Evolutionary conservation across 495 filamentous ascomycete species (phyloP).

Genomic region (Penicillium argentinense): DNA sequence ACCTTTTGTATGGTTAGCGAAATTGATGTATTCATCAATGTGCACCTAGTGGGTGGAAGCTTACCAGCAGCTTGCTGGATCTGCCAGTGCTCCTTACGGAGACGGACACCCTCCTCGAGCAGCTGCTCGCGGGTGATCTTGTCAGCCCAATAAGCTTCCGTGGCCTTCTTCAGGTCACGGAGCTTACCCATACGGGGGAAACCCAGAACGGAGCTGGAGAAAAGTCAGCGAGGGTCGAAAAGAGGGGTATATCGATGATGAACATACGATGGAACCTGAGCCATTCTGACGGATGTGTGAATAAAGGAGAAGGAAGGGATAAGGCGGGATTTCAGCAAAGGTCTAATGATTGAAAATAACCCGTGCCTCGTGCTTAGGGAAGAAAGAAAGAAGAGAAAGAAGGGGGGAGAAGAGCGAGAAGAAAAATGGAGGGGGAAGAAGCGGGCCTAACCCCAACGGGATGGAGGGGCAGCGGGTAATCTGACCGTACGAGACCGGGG

Average conservation of each 20-base stretch:
- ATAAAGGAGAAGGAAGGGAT: constrained; percentile 15
- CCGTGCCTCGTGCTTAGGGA: constrained; percentile 24
- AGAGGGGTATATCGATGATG: constrained; percentile 17
- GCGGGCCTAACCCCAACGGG: constrained; percentile 21
- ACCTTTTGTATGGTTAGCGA: no score
- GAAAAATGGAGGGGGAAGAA: constrained; percentile 32
- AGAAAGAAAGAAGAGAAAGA: constrained; percentile 16
- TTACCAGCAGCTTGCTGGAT: constrained; percentile 98
- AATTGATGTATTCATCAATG: no score
- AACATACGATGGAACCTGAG: constrained; percentile 80
- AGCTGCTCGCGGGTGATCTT: constrained; percentile 89
- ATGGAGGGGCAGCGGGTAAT: constrained; percentile 26
- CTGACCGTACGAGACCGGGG: not conserved
- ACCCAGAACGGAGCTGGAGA: constrained; percentile 62
- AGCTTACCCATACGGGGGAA: constrained; percentile 96
- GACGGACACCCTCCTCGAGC: constrained; percentile 89
- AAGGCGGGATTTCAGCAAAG: constrained; percentile 20
- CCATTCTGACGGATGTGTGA: constrained; percentile 62
- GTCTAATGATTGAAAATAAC: constrained; percentile 21
- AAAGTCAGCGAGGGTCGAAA: constrained; percentile 18
- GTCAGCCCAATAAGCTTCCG: constrained; percentile 93
- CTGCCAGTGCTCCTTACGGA: constrained; percentile 96
- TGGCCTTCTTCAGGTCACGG: constrained; percentile 99
- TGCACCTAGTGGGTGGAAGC: no score
- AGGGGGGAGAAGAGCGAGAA: constrained; percentile 25